A percentile compares a stretch with the other conserved stretches of the same genome.
phyloP scores from a whole-genome alignment of 208 protist species.

The Perkinsela sp. region DNA sequence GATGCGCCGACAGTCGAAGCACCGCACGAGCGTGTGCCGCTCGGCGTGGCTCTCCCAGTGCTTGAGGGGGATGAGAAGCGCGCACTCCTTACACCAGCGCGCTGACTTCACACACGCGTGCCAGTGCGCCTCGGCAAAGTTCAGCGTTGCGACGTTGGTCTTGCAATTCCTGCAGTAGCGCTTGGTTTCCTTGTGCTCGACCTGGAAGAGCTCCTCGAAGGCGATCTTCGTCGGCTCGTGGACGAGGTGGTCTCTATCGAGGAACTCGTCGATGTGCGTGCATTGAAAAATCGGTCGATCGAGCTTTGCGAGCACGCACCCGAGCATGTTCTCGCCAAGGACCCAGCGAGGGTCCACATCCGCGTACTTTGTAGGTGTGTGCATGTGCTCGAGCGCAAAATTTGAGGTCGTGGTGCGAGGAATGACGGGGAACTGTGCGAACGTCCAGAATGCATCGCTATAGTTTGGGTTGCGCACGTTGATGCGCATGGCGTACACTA shows the following conservation, averaged over 20 bases:
- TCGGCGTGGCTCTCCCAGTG: conserved; percentile 41
- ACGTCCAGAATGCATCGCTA: not conserved
- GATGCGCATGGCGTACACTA: not conserved
- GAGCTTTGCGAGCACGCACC: not conserved
- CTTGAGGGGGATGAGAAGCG: conserved; percentile 31
- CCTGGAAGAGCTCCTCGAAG: conserved; percentile 11
- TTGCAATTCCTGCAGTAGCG: conserved; percentile 71
- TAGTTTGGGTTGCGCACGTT: not conserved
- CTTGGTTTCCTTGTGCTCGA: conserved; percentile 13
- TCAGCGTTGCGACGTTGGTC: conserved; percentile 18
- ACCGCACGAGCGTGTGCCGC: conserved; percentile 60
- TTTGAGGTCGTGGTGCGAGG: not conserved
- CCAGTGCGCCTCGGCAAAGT: conserved; percentile 39
- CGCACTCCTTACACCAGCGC: conserved; percentile 52
- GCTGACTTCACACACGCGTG: conserved; percentile 22
- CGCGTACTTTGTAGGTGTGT: not conserved
- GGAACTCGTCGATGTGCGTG: conserved; percentile 20
- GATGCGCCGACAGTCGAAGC: conserved; percentile 40
- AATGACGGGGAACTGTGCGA: not conserved
- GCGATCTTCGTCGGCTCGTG: conserved; percentile 64
- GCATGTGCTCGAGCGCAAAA: not conserved
- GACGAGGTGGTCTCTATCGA: conserved; percentile 36
- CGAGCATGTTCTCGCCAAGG: not conserved
- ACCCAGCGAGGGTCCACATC: not conserved
- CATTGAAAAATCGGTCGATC: not conserved